Evolutionary conservation across 2,329 filamentous ascomycete genomes (phyloP).

Genomic region (Xylaria sp.): DNA sequence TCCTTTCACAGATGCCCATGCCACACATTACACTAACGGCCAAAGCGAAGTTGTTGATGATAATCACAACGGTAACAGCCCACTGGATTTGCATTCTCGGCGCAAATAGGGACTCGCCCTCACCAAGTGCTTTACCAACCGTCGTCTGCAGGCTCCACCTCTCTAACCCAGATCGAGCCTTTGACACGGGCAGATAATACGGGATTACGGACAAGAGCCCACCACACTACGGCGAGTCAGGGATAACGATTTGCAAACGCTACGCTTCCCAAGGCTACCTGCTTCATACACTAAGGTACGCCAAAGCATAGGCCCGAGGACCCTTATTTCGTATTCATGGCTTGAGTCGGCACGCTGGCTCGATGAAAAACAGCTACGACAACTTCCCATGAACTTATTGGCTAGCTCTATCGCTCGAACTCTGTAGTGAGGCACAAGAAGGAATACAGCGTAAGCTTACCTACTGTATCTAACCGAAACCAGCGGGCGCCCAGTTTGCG

Average conservation of each 20-base stretch:
- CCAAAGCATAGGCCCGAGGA: not conserved
- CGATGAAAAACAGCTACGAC: not conserved
- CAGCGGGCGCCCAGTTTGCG: not conserved
- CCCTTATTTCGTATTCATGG: slow-evolving; percentile 9
- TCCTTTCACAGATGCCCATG: not conserved
- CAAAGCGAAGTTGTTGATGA: not conserved
- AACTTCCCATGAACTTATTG: not conserved
- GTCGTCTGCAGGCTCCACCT: slow-evolving; percentile 7
- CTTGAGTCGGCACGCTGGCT: not conserved
- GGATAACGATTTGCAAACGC: slow-evolving; percentile 1
- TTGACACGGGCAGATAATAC: slow-evolving; percentile 1
- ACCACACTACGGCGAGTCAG: slow-evolving; percentile 22
- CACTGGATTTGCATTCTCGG: slow-evolving; percentile 3
- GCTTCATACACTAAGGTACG: not conserved
- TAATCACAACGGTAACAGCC: not conserved
- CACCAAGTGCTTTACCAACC: slow-evolving; percentile 10
- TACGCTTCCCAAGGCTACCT: slow-evolving; percentile 7
- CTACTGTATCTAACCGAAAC: not conserved
- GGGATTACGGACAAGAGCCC: not conserved
- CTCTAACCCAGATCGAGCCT: not conserved
- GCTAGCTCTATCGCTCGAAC: too few relatives aligned
- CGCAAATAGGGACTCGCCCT: slow-evolving; percentile 23
- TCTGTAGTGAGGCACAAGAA: not conserved
- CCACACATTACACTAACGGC: not conserved
- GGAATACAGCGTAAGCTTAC: not conserved